Conservation (phyloP, 495 filamentous ascomycete species). For the Articulospora tetracladia region DNA sequence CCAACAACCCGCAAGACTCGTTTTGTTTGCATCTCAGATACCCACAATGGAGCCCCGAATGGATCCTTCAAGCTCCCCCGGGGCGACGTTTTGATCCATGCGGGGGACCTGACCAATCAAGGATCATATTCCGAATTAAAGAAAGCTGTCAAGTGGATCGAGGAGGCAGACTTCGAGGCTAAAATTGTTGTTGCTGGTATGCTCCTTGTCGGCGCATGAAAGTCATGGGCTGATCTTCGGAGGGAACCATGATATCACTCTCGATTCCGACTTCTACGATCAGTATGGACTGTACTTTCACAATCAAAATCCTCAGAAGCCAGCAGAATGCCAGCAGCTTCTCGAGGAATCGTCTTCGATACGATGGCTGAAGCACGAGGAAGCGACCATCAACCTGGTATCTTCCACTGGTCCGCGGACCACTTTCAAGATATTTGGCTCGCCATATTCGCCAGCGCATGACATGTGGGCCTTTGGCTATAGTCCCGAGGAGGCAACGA, state of each 20-base stretch:
- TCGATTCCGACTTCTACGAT: constrained; percentile 60
- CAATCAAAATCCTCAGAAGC: constrained; percentile 52
- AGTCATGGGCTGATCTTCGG: neutral
- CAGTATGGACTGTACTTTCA: constrained; percentile 55
- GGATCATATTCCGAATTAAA: constrained; percentile 70
- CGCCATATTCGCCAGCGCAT: constrained; percentile 62
- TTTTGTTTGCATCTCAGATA: constrained; percentile 88
- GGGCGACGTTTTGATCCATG: constrained; percentile 88
- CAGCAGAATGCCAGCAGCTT: constrained; percentile 50
- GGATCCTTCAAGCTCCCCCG: constrained; percentile 57
- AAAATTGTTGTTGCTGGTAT: constrained; percentile 86
- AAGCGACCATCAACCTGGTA: constrained; percentile 51
- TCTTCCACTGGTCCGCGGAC: constrained; percentile 58
- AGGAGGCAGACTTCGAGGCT: constrained; percentile 67
- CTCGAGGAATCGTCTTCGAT: constrained; percentile 53
- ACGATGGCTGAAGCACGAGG: constrained; percentile 62
- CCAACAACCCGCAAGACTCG: constrained; percentile 21
- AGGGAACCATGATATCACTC: constrained; percentile 80
- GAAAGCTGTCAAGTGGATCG: constrained; percentile 73
- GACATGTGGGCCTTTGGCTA: constrained; percentile 75
- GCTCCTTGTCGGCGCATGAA: neutral
- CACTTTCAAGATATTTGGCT: constrained; percentile 71
- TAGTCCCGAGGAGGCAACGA: constrained; percentile 37
- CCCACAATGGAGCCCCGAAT: constrained; percentile 62
- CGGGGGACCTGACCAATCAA: constrained; percentile 81